These are phyloP conservation scores for Sclerospora graminicola DNA, from an alignment of 352 stramenopile species.

Conservation along the genomic window DNA sequence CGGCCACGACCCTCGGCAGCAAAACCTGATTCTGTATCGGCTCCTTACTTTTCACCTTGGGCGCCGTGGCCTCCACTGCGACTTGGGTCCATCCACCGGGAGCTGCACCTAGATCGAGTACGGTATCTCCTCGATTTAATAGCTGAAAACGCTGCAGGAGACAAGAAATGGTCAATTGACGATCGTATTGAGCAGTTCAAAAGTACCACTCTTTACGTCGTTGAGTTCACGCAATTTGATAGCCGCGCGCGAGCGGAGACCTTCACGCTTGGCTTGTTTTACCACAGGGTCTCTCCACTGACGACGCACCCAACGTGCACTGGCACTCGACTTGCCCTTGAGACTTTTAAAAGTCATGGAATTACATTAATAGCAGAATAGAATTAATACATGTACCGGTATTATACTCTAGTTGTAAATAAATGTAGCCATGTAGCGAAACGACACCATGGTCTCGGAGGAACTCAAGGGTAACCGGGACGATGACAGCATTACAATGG, in stretches of 20 bases:
- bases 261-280: slow-evolving; percentile 78
- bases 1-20: slow-evolving; percentile 40
- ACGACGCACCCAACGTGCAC: slow-evolving; percentile 72
- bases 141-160: slow-evolving; percentile 25
- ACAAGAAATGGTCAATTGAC: not conserved
- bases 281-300: slow-evolving; percentile 81
- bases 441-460: no score
- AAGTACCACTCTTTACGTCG: slow-evolving; percentile 15
- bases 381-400: not conserved
- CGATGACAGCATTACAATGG: no score
- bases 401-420: not conserved
- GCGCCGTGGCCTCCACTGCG: slow-evolving; percentile 42
- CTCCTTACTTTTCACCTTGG: slow-evolving; percentile 10
- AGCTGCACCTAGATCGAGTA: slow-evolving; percentile 77
- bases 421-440: no score
- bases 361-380: not conserved
- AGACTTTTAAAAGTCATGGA: slow-evolving; percentile 58
- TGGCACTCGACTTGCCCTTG: slow-evolving; percentile 75
- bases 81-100: slow-evolving; percentile 82
- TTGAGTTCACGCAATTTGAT: slow-evolving; percentile 83
- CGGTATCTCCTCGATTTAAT: slow-evolving; percentile 46
- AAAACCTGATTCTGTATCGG: slow-evolving; percentile 3
- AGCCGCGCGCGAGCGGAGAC: slow-evolving; percentile 65
- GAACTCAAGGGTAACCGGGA: no score
- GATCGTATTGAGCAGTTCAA: not conserved